Evolutionary conservation across 225 moss, liverwort and hornwort genomes (phyloP), one percentile per base, ranked within the genome.

Genomic region (Bryum argenteum): DNA sequence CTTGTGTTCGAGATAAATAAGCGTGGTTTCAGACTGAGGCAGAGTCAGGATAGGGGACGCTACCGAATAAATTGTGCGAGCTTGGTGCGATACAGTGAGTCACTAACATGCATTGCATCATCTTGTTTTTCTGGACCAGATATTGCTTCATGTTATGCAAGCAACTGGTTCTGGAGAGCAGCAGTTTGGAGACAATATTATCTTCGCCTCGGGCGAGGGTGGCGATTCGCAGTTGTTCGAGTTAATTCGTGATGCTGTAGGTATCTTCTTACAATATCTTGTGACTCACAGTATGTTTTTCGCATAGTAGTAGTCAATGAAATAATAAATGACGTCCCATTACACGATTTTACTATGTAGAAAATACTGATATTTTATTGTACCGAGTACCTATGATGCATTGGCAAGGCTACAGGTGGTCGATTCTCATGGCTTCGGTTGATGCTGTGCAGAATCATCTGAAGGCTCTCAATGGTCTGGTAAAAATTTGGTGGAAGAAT

Each of bases 221-320:
- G 87, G 87, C 13, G 79, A 88, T 41, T 88, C 84, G 11, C 87
- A 82, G 69, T 48, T 88, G 58, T 41, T 88, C 26, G 51, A 60
- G 39, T 54, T 88, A 55, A 56, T 77, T 26, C 58, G 67, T 54
- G 63, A 63, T 53, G 22, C 65, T 39, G 62, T 15, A 82, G 82
- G 82, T 84, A 81, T 26, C 41, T 54, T 71, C 66, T 18, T 50
- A 56, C 40, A 41, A 59, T 19, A 60, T 68, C 2, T 63, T 17
- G 8, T 66, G 54, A 69, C 50, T 61, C 53, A 54, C 19, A 10
- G 10, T 42, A 16, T 33, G 33, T 17, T 8, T 39, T 50, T 19
- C n/a, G 47, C 54, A 54, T 14, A 13, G 11, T 15, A 63, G 7
- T 54, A 50, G 11, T 8, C 58, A 65, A 15, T 24, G 23, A 48